Evolutionary conservation across 1,284 basidiomycete genomes (phyloP).

Genomic region (Trichosporon asahii): DNA sequence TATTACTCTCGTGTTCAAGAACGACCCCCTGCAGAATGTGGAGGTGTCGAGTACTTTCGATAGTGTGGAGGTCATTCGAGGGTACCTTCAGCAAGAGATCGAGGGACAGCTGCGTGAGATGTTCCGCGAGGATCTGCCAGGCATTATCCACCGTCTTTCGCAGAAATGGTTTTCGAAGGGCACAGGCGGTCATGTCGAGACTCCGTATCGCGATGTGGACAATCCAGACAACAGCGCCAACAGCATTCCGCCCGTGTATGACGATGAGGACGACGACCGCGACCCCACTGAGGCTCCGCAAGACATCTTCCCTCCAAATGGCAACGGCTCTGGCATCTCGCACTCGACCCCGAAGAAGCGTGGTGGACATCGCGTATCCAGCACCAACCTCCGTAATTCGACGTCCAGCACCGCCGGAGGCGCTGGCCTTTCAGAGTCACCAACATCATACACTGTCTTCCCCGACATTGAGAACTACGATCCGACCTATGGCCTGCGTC

Average conservation of each 20-base stretch:
- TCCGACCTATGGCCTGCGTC: constrained; percentile 94
- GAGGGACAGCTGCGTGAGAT: constrained; percentile 95
- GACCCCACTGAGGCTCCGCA: constrained; percentile 28
- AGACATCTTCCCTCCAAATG: constrained; percentile 13
- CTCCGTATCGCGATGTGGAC: constrained; percentile 43
- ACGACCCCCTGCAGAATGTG: constrained; percentile 95
- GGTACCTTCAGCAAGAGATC: constrained; percentile 93
- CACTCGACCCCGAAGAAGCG: constrained; percentile 7
- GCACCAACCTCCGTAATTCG: constrained; percentile 2
- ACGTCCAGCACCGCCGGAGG: constrained; percentile 20
- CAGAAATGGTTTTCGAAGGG: constrained; percentile 72
- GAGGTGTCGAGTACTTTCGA: constrained; percentile 98
- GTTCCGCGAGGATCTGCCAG: constrained; percentile 95
- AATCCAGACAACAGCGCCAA: constrained; percentile 15
- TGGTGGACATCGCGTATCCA: not conserved
- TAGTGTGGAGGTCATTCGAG: constrained; percentile 94
- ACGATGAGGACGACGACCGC: constrained; percentile 54
- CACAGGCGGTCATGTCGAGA: constrained; percentile 47
- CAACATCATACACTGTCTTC: constrained; percentile 57
- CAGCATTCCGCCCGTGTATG: constrained; percentile 54
- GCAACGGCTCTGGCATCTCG: constrained; percentile 1
- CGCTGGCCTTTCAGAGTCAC: constrained; percentile 42
- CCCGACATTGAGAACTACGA: constrained; percentile 89
- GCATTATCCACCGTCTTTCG: constrained; percentile 92
- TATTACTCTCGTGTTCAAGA: constrained; percentile 99